Base-by-base conservation (phyloP, 1,284 basidiomycete species). In the Abortiporus biennis region DNA sequence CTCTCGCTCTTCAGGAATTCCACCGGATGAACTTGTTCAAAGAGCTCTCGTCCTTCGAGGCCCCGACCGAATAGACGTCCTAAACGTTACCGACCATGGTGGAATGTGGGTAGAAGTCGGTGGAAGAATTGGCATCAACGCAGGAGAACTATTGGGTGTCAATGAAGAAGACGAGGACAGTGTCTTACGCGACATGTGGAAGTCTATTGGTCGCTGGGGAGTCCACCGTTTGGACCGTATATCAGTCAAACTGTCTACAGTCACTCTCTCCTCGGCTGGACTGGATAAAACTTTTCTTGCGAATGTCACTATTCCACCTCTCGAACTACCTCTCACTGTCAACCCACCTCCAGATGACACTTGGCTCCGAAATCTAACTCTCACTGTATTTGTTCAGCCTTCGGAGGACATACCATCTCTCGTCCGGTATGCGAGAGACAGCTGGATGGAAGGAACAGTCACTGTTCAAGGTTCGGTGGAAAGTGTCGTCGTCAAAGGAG, bases 131-230 rank as follows among this genome's bases (percentile, higher is more conserved):
- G 84, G 84, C 0, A 49, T 88, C 13, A 77, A 88, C 55, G 82
- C 78, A 5, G 82, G 80, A 1, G 57, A 66, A 3, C 62, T 77
- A 23, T 63, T 84, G 8, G 80, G 74, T 2, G 70, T 84, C 15
- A 74, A 72, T 43, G 60, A 62, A 5, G 61, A 67, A 8, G 52
- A 61, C 11, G 60, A 67, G 22, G 63, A 65, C 39, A 68, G 73
- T 31, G 36, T 75, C 11, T 49, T 76, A 32, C 48, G 53, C 13
- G 59, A 61, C 42, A 47, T 75, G 19, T 83, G 78, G 76, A 85
- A 81, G 59, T 65, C 71, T 2, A 44, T 87, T 21, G 82, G 82
- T 1, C 70, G 81, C 34, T 80, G 81, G 73, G 74, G 81, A 2
- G 69, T 87, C 25, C 66, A 66, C 22, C 59, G 56, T 11, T 51